A percentile compares a stretch with the other conserved stretches of the same genome.
These are phyloP conservation scores for Spiromastix sp. DNA, from an alignment of 2,329 filamentous ascomycete genomes.

Conservation along the genomic window DNA sequence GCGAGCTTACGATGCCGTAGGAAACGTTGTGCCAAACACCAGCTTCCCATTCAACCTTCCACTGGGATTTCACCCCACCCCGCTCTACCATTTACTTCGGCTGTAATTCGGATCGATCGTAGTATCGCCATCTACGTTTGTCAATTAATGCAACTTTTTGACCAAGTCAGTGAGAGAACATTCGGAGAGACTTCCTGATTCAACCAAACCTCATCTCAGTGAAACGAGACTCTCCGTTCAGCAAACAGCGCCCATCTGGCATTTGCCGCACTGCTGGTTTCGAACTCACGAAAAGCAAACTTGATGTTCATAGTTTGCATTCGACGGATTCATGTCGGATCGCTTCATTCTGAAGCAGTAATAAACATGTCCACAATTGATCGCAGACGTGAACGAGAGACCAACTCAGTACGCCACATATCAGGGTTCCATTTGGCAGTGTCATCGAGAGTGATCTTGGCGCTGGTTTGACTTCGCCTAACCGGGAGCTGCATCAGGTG, in stretches of 20 bases:
- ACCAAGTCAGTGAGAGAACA: no score
- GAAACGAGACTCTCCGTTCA: slow-evolving; percentile 62
- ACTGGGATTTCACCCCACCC: slow-evolving; percentile 50
- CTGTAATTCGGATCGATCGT: slow-evolving; percentile 40
- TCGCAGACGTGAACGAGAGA: slow-evolving; percentile 56
- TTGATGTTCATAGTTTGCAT: slow-evolving; percentile 56
- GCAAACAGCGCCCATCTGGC: no score
- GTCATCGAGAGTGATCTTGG: slow-evolving; percentile 54
- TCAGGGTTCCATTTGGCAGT: slow-evolving; percentile 6
- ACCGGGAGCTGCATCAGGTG: no score
- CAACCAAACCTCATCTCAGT: slow-evolving; percentile 64
- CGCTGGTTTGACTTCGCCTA: no score
- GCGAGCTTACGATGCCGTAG: slow-evolving; percentile 55
- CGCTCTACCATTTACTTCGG: slow-evolving; percentile 53
- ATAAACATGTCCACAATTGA: slow-evolving; percentile 56
- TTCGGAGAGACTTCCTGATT: slow-evolving; percentile 26
- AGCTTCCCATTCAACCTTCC: slow-evolving; percentile 51
- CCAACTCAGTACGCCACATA: slow-evolving; percentile 65
- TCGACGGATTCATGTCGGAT: slow-evolving; percentile 49
- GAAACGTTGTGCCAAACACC: slow-evolving; percentile 66
- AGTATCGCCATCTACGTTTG: slow-evolving; percentile 28
- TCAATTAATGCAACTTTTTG: no score
- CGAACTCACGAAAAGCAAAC: slow-evolving; percentile 44
- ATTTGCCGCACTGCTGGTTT: no score
- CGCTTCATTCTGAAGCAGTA: slow-evolving; percentile 64